Base-by-base conservation (phyloP, 129 eudicot genomes). In the Artemisia tridentata region DNA sequence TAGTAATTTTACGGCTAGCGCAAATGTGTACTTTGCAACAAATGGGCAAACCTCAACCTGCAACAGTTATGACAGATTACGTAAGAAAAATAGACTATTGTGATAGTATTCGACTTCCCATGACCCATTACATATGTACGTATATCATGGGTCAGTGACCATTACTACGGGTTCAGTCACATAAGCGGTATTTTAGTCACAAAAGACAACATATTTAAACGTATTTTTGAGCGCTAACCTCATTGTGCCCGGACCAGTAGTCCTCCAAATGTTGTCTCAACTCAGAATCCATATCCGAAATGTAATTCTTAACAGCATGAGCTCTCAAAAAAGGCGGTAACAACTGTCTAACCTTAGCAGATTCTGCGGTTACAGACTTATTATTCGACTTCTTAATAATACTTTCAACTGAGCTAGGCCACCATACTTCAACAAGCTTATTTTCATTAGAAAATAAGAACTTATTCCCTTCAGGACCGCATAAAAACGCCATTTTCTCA, bases 381-480 rank as follows among this genome's bases (percentile, higher is more conserved):
- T 79, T 66, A 48, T 69, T 52, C 0, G 84, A 75, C 54, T 77
- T 79, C 54, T 77, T 71, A 19, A 83, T 79, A 16, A 83, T 79
- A 17, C 75, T 72, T 29, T 83, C 80, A 2, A 79, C 81, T 0
- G 84, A 83, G 14, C 76, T 73, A 11, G 87, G 87, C 84, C 81
- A 79, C 87, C 87, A 83, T 12, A 73, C 81, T 65, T 79, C 81
- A 50, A 83, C 84, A 17, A 79, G 70, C 65, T 83, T 83, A 41
- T 79, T 79, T 71, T 83, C 86, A 23, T 79, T 75, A 0, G 86
- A 79, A 21, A 69, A 83, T 71, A 83, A 74, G 65, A 83, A 83
- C 76, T 79, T 83, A 74, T 83, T 83, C 4, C 84, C 81, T 14
- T 80, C 81, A 0, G 87, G 79, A 3, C 87, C 87, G n/a, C 79